Evolutionary conservation across 1,284 basidiomycete species (phyloP), one percentile per base, ranked within the genome.

Genomic region (Trametes versicolor): DNA sequence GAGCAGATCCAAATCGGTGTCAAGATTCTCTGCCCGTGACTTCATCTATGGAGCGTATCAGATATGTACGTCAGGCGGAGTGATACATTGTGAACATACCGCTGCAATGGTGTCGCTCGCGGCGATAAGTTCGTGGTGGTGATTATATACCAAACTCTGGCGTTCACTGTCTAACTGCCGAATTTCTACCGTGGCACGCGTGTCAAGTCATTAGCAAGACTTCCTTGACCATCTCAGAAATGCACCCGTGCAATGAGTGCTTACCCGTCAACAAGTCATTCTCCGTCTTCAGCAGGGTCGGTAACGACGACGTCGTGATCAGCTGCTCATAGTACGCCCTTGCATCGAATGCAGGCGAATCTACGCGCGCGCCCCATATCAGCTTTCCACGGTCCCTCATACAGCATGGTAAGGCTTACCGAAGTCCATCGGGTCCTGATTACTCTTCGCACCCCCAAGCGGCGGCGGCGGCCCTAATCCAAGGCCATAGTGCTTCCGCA

Each of bases 121-220:
- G 1, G 93, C 92, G 53, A 97, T 96, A 23, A 97, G 87, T 73
- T 97, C 95, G 70, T 96, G 95, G 73, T 97, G 95, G 72, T 97
- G 95, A 71, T 97, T 96, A 76, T 97, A 97, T 4, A 97, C 96
- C 43, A 97, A 81, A 23, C 92, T 93, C 75, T 97, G 96, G 36
- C 94, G 84, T 74, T 97, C 95, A 70, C 92, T 90, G 64, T 97
- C 94, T 5, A 97, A 80, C 69, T 96, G 88, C 49, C 93, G 85
- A 65, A 97, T 96, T 77, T 96, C 94, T 93, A 67, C 32, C 25
- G 6, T 10, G 27, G 9, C 4, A 34, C 27, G 12, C 27, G 49
- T 21, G n/a, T n/a, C n/a, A n/a, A n/a, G n/a, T n/a, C n/a, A n/a
- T n/a, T n/a, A n/a, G n/a, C n/a, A n/a, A n/a, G n/a, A n/a, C n/a